Evolutionary conservation across 495 filamentous ascomycete genomes (phyloP), one percentile per base, ranked within the genome.

Genomic region (Thozetella sp.): DNA sequence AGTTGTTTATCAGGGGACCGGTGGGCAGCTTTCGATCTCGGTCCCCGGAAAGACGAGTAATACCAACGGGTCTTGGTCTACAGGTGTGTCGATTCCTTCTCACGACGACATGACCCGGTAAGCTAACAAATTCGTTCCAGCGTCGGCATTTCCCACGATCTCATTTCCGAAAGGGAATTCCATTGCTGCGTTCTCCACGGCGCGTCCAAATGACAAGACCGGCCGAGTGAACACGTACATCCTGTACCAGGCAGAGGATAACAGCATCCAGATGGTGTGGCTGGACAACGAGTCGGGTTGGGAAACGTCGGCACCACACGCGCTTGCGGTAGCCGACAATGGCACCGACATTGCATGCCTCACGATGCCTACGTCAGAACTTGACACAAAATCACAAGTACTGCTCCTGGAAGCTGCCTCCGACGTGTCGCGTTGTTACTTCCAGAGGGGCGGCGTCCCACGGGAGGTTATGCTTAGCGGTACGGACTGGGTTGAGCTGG

Each of bases 331-430:
- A 6, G 59, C 45, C 9, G 65, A 67, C 10, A 6, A n/a, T 10
- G 62, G 55, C 6, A 59, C 62, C 12, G 55, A 57, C 23, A 54
- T 67, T 20, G 56, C 65, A 30, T 67, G 65, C 26, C 37, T 62
- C 25, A 67, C 53, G 9, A 54, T 64, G 65, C 22, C 54, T 2
- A 58, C 51, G n/a, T 59, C 65, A 25, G 6, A 17, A 0, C 10
- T 22, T 2, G 48, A 57, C 17, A 53, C 34, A 2, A 45, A 26
- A 0, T 12, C 15, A 2, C 3, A 1, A 6, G 22, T 2, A 2
- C 17, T 57, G 34, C 11, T 19, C 20, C 56, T 67, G 10, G 55
- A 59, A 34, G 25, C 25, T 24, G 34, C 40, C 0, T 58, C 61
- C 25, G 24, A 23, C 0, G 61, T 45, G 20, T 45, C 22, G 19